phyloP scores from a whole-genome alignment of 2,329 filamentous ascomycete species.

The Geosmithia morbida region DNA sequence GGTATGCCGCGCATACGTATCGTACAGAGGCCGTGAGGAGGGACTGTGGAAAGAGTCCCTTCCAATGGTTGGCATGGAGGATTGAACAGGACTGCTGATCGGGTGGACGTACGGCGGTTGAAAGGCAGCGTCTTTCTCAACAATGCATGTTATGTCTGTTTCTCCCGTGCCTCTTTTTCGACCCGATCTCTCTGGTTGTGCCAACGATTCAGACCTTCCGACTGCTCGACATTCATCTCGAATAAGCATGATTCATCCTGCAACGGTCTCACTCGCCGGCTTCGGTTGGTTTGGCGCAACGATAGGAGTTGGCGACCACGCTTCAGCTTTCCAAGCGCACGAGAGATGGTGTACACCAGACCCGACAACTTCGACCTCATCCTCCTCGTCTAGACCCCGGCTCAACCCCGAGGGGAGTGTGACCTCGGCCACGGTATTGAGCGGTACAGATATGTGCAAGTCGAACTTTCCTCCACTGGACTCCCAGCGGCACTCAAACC shows the following conservation, averaged over 20 bases:
- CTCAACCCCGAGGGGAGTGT: neutral
- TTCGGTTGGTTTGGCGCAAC: neutral
- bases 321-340: neutral
- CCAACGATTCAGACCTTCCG: no score
- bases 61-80: no score
- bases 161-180: no score
- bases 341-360: neutral
- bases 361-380: neutral
- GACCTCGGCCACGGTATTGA: constrained; percentile 7
- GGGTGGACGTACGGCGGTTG: no score
- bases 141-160: no score
- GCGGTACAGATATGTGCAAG: constrained; percentile 7
- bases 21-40: no score
- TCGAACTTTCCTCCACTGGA: constrained; percentile 8
- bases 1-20: no score
- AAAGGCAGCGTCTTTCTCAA: no score
- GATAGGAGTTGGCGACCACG: neutral
- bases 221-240: no score
- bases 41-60: no score
- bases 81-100: no score
- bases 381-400: neutral
- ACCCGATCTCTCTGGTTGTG: no score
- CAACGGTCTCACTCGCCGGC: neutral
- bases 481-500: constrained; percentile 12
- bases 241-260: neutral